These are phyloP conservation scores for Tolypocladium capitatum DNA, from an alignment of 2,329 filamentous ascomycete genomes.

Conservation along the genomic window DNA sequence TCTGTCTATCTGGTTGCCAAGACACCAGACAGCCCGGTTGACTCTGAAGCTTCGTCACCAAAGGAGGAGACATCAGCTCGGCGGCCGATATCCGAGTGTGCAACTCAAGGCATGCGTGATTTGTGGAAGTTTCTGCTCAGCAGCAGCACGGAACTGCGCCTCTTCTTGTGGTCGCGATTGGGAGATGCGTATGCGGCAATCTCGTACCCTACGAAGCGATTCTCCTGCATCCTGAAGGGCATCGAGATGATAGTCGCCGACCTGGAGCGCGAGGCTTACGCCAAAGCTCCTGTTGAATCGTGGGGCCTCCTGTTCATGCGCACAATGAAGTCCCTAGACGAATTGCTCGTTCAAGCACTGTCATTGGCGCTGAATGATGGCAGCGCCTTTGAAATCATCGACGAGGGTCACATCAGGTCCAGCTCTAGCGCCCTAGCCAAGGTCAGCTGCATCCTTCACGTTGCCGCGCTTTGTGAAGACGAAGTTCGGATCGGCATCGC, in stretches of 20 bases:
- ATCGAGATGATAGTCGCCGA: conserved; percentile 68
- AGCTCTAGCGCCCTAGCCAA: conserved; percentile 61
- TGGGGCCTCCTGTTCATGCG: conserved; percentile 61
- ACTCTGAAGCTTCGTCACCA: conserved; percentile 5
- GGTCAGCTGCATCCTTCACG: conserved; percentile 63
- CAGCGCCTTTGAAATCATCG: conserved; percentile 68
- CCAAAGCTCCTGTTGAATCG: conserved; percentile 43
- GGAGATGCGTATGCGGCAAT: conserved; percentile 80
- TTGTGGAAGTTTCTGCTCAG: conserved; percentile 74
- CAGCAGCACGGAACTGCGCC: conserved; percentile 67
- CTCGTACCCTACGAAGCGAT: conserved; percentile 72
- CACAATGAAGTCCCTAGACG: conserved; percentile 67
- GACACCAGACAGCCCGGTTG: conserved; percentile 5
- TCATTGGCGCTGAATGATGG: conserved; percentile 53
- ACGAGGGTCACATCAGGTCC: conserved; percentile 61
- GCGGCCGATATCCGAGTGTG: conserved; percentile 36
- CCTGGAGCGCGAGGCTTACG: conserved; percentile 49
- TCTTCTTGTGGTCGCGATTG: conserved; percentile 86
- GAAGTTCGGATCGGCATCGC: conserved; percentile 66
- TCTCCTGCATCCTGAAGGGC: conserved; percentile 74
- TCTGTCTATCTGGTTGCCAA: conserved; percentile 31
- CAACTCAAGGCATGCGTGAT: conserved; percentile 51
- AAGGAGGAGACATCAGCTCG: conserved; percentile 1
- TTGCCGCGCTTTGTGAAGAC: conserved; percentile 72
- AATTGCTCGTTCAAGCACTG: conserved; percentile 60